Evolutionary conservation across 169 alveolate species (phyloP).

Genomic region (Theileria orientalis): DNA sequence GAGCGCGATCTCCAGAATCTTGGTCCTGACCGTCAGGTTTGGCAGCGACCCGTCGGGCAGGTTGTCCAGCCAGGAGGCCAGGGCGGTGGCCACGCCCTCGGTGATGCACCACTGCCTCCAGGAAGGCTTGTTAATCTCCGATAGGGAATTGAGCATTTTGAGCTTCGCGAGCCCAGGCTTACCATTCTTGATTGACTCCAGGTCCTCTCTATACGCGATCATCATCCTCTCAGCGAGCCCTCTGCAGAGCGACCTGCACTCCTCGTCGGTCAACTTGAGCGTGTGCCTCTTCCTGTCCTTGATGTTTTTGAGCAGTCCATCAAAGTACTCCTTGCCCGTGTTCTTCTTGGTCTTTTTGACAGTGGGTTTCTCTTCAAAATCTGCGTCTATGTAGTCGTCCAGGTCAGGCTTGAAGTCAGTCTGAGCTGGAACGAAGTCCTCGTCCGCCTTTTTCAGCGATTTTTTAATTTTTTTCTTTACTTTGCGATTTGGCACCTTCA

Average conservation of each 20-base stretch:
- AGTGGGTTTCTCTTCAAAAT: slow-evolving; percentile 25
- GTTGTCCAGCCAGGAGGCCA: slow-evolving; percentile 79
- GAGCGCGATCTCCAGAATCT: slow-evolving; percentile 70
- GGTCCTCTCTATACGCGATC: slow-evolving; percentile 67
- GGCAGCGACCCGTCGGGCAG: slow-evolving; percentile 82
- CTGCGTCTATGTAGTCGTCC: slow-evolving; percentile 45
- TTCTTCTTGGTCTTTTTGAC: slow-evolving; percentile 24
- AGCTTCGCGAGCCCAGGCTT: slow-evolving; percentile 81
- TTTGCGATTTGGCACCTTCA: slow-evolving; percentile 30
- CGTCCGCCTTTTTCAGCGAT: slow-evolving; percentile 32
- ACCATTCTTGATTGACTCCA: slow-evolving; percentile 70
- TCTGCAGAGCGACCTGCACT: slow-evolving; percentile 58
- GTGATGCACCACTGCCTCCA: slow-evolving; percentile 80
- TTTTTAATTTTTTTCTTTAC: slow-evolving; percentile 6
- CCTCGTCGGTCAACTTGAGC: slow-evolving; percentile 52
- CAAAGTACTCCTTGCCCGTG: slow-evolving; percentile 60
- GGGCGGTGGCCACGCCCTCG: slow-evolving; percentile 79
- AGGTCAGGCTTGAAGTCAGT: slow-evolving; percentile 34
- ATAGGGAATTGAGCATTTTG: slow-evolving; percentile 75
- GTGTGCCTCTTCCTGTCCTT: slow-evolving; percentile 62
- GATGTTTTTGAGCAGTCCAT: slow-evolving; percentile 59
- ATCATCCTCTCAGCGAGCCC: slow-evolving; percentile 66
- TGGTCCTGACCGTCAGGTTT: slow-evolving; percentile 75
- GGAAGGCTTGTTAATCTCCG: slow-evolving; percentile 75
- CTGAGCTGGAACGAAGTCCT: slow-evolving; percentile 59